phyloP scores from a whole-genome alignment of 2,329 filamentous ascomycete genomes.

The Ceratocystis huliohia region DNA sequence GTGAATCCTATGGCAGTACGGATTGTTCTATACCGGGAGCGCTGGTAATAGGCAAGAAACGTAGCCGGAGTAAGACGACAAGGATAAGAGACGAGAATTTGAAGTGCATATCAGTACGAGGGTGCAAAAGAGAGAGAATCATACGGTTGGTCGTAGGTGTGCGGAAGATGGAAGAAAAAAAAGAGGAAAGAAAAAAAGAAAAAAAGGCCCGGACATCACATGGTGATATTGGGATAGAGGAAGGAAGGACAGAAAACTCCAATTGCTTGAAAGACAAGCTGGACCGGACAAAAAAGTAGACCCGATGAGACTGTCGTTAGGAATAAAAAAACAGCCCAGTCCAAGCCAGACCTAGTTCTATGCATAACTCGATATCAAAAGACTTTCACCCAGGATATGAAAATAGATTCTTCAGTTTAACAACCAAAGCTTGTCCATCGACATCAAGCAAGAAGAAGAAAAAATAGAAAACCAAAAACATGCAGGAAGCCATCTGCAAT shows the following conservation, averaged over 20 bases:
- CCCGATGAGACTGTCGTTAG: background rate
- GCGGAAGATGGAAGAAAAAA: conserved; percentile 3
- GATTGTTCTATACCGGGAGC: background rate
- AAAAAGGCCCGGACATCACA: conserved; percentile 8
- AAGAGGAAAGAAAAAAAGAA: conserved; percentile 4
- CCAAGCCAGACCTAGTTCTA: background rate
- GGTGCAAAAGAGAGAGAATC: conserved; percentile 2
- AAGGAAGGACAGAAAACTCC: conserved; percentile 6
- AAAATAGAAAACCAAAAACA: conserved; percentile 7
- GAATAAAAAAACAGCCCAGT: background rate
- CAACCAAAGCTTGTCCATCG: background rate
- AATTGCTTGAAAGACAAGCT: conserved; percentile 1
- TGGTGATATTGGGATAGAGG: conserved; percentile 1
- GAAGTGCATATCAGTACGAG: background rate
- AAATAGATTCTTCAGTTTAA: background rate
- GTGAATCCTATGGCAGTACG: background rate
- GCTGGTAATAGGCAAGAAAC: background rate
- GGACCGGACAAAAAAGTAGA: background rate
- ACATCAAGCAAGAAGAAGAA: conserved; percentile 3
- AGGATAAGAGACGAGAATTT: background rate
- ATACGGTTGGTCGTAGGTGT: conserved; percentile 1
- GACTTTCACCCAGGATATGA: background rate
- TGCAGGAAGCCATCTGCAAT: background rate
- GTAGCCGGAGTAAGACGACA: background rate
- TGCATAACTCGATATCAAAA: conserved; percentile 5